Percentiles rank a stretch among this genome's conserved stretches.
Evolutionary conservation across 352 stramenopile species (phyloP).

Genomic region (Pythium dissotocum): DNA sequence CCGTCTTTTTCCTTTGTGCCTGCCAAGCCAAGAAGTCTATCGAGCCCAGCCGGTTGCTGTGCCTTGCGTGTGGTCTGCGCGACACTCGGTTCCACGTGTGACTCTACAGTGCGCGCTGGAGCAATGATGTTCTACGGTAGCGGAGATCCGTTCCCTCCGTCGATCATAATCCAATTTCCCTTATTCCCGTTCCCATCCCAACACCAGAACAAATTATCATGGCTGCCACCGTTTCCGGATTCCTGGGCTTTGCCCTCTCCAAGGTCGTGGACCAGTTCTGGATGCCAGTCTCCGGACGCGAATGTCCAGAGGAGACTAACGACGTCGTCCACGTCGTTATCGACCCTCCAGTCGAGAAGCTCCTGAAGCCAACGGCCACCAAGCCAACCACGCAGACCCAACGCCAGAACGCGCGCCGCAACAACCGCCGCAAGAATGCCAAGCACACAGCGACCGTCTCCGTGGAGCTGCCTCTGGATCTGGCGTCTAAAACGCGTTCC

Average conservation of each 20-base stretch:
- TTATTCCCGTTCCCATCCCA: constrained; percentile 1
- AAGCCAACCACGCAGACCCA: constrained; percentile 3
- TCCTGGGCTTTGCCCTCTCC: constrained; percentile 30
- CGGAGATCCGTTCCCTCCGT: background rate
- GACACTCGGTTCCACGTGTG: constrained; percentile 8
- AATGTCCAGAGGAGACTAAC: background rate
- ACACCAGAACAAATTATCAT: constrained; percentile 14
- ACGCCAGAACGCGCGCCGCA: constrained; percentile 16
- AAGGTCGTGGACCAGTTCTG: constrained; percentile 34
- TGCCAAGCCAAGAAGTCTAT: background rate
- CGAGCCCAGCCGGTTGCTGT: background rate
- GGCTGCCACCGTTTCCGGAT: constrained; percentile 29
- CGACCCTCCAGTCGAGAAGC: background rate
- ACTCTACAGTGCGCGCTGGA: background rate
- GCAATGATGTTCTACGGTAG: background rate
- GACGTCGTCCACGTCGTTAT: constrained; percentile 3
- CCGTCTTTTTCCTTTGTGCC: constrained; percentile 10
- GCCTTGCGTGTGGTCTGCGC: constrained; percentile 7
- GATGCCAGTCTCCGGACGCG: constrained; percentile 12
- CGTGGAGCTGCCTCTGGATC: constrained; percentile 14
- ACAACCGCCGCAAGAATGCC: constrained; percentile 20
- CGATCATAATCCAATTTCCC: constrained; percentile 24
- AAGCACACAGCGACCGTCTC: background rate
- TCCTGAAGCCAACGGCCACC: background rate
- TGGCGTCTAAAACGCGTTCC: constrained; percentile 18